Base-by-base conservation (phyloP, 1,284 basidiomycete genomes). In the Veloboletus limbatus region DNA sequence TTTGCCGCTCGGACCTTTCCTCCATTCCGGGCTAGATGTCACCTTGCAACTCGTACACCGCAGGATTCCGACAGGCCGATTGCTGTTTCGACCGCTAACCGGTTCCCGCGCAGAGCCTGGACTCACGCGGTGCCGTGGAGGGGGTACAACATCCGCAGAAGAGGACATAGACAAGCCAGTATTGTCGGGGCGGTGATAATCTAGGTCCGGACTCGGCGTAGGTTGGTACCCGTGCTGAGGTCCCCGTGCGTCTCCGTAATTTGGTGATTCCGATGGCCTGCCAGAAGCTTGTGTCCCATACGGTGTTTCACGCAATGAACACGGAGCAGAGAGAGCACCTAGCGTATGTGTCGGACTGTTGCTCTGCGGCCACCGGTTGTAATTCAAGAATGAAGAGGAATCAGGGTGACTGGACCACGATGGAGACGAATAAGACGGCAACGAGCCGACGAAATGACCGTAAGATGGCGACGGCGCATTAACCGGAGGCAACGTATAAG, bases 21-120 rank as follows among this genome's bases (percentile, higher is more conserved):
- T 76, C 94, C 94, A 97, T 67, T 97, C 95, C 0, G 94, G 94
- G 57, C 88, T 92, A 43, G 85, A 82, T 11, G 82, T 87, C 18
- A 77, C 87, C 63, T 85, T 88, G 69, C 92, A 96, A 58, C 85
- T 89, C 13, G 85, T 78, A 68, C 92, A 96, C 54, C 80, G 80
- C 42, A 79, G 69, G 9, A 91, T 73, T 6, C 91, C 88, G 27
- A 78, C 76, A 0, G 90, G 89, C 11, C 90, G 78, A 50, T 82
- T 84, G 18, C 77, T 77, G 10, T 61, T 55, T 35, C 65, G 45
- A 39, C 51, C 48, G n/a, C 48, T 40, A 16, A 41, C 48, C 9
- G 53, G 37, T 26, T 67, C 67, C 20, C 64, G 56, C 25, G 58
- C 45, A 14, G 70, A 67, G 30, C 68, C 64, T 28, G 69, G 65